Evolutionary conservation across 108 stramenopile species (phyloP), one percentile per base, ranked within the genome.

Genomic region (Asterionellopsis glacialis): DNA sequence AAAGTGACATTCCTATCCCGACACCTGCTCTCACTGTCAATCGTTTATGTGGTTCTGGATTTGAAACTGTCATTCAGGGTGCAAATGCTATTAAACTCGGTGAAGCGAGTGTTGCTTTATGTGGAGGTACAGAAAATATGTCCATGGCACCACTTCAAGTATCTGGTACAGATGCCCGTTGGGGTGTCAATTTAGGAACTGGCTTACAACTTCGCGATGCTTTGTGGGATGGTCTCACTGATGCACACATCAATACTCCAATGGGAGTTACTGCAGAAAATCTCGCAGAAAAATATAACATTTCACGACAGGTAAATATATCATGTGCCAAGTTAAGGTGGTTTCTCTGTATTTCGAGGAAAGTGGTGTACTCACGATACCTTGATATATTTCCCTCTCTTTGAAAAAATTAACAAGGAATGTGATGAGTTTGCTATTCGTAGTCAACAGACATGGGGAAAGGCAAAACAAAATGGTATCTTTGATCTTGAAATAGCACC

Each of bases 221-320:
- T 1, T 60, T 89, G 11, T 89, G 87, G 88, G 83, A 85, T 68
- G 87, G 87, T 10, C 68, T 98, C 40, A 96, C 97, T 11, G 98
- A 99, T 73, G 65, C 79, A 15, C 68, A 95, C 65, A 88, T 85
- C 33, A 45, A 67, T 13, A 80, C 84, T 27, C 95, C 97, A 0
- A 99, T 99, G 98, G 98, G 97, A 43, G 70, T 98, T 48, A 99
- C 98, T 48, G 98, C 98, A 10, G 98, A 99, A 51, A 99, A 98
- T 70, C 72, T 99, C 39, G 96, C 93, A 22, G 83, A 83, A 51
- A 75, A 97, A 70, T 97, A 96, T 63, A 68, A 68, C 19, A 95
- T 96, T 64, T 72, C 89, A 41, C 71, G 94, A 56, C 79, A 83
- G 74, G 84, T 85, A 65, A 45, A 72, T 70, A 50, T 12, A 19